Base-by-base conservation (phyloP, 2,329 filamentous ascomycete species). In the Samsoniella hepiali region DNA sequence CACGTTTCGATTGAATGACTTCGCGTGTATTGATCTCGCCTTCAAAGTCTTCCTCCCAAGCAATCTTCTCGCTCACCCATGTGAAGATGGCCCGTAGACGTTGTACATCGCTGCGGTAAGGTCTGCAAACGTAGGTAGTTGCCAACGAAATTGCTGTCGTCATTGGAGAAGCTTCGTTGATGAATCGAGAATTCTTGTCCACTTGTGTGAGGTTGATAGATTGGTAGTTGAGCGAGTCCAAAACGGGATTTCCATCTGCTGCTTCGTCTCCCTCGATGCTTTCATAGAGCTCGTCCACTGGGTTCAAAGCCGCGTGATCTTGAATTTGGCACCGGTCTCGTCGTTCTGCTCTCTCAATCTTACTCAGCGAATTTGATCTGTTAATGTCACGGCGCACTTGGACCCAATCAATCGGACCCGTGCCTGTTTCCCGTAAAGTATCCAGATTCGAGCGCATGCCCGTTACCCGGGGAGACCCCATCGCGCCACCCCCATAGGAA, bases 331-430 rank as follows among this genome's bases (percentile, higher is more conserved):
- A 97, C 61, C 94, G 86, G 70, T 99, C 94, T 50, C 86, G 88
- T 61, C 94, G 83, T 73, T 99, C 95, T 45, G 87, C 82, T 27
- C 89, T 85, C 77, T 99, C 95, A 67, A 94, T 95, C 65, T 88
- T 89, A 75, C 93, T 97, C 44, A 97, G 81, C 0, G 94, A 95
- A 72, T 97, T 98, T 3, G 94, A 96, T 42, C 95, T 86, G 75
- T 99, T 98, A 54, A 99, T 90, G 75, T 99, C 96, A 53, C 95
- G 87, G 42, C 95, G 89, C 29, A 98, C 93, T 74, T 98, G 93
- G n/a, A 99, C 93, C 93, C 95, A 99, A 73, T 98, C 94, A 15
- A 91, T 84, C 1, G 81, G 79, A 11, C 78, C 79, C 27, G 78
- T 69, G 44, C 79, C 83, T 7, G 90, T 75, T 22, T 96, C 92